A percentile compares a stretch with the other conserved stretches of the same genome.
Evolutionary conservation across 495 filamentous ascomycete species (phyloP).

Genomic region (Daldinia concentrica): DNA sequence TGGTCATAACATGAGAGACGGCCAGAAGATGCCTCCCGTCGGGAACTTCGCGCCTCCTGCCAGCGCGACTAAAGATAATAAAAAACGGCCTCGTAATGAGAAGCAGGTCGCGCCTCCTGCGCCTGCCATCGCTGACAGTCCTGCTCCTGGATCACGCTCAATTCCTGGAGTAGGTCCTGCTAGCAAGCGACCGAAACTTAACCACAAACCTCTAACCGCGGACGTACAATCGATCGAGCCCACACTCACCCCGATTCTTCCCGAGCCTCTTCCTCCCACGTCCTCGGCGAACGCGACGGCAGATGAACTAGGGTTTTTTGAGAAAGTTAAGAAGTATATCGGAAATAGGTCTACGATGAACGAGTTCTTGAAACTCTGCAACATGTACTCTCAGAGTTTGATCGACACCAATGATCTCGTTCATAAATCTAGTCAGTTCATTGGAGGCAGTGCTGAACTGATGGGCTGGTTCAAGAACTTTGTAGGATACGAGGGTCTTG

Average conservation of each 20-base stretch:
- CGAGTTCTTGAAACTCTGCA: slow-evolving; percentile 95
- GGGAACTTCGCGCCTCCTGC: slow-evolving; percentile 90
- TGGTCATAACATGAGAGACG: slow-evolving; percentile 55
- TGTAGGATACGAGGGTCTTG: slow-evolving; percentile 73
- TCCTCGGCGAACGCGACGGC: slow-evolving; percentile 66
- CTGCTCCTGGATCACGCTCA: slow-evolving; percentile 48
- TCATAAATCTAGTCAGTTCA: slow-evolving; percentile 82
- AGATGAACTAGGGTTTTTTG: slow-evolving; percentile 93
- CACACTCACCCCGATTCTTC: slow-evolving; percentile 84
- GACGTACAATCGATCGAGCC: slow-evolving; percentile 83
- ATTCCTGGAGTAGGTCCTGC: slow-evolving; percentile 45
- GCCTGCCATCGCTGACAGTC: slow-evolving; percentile 47
- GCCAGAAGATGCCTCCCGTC: slow-evolving; percentile 84
- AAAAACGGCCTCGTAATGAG: slow-evolving; percentile 68
- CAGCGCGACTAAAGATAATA: slow-evolving; percentile 79
- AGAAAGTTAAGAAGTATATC: slow-evolving; percentile 95
- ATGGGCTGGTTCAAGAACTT: slow-evolving; percentile 86
- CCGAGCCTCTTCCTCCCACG: slow-evolving; percentile 82
- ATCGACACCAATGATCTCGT: slow-evolving; percentile 83
- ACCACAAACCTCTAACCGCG: slow-evolving; percentile 67
- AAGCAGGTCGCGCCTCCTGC: slow-evolving; percentile 49
- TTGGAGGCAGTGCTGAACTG: slow-evolving; percentile 87
- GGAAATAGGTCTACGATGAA: slow-evolving; percentile 88
- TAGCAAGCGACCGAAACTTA: slow-evolving; percentile 70
- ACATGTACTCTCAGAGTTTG: slow-evolving; percentile 89